A percentile compares a stretch with the other conserved stretches of the same genome.
Conservation (phyloP, 306 rosid genomes). For the Corylus avellana region DNA sequence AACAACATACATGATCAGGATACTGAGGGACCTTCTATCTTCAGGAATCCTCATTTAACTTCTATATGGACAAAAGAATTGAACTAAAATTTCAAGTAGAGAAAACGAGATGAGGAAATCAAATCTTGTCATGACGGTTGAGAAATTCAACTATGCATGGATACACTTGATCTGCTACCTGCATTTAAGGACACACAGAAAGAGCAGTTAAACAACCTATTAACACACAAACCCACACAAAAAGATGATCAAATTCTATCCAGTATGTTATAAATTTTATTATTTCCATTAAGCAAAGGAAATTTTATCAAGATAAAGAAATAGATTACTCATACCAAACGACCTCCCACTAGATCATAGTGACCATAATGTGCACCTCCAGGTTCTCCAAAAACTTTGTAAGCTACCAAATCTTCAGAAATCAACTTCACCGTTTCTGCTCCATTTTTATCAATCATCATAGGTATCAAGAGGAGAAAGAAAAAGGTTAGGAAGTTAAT, state of each 20-base stretch:
- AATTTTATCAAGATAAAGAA: not conserved
- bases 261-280: not conserved
- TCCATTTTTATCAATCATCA: constrained; percentile 25
- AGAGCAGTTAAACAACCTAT: constrained; percentile 1
- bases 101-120: constrained; percentile 27
- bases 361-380: constrained; percentile 88
- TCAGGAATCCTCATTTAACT: constrained; percentile 24
- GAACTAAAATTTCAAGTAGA: constrained; percentile 10
- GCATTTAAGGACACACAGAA: constrained; percentile 31
- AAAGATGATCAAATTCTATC: constrained; percentile 9
- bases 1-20: constrained; percentile 4
- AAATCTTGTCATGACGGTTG: constrained; percentile 59
- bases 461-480: not conserved
- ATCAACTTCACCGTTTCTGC: constrained; percentile 83
- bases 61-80: constrained; percentile 17
- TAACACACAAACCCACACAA: not conserved
- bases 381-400: constrained; percentile 77
- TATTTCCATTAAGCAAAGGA: not conserved
- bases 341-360: constrained; percentile 90
- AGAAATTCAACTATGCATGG: constrained; percentile 74
- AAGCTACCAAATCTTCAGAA: constrained; percentile 61
- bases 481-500: constrained; percentile 7
- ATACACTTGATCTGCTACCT: constrained; percentile 73
- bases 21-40: constrained; percentile 13
- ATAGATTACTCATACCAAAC: constrained; percentile 48